Percentiles rank a stretch among this genome's conserved stretches.
Conservation (phyloP, 306 rosid species). For the Medicago truncatula region DNA sequence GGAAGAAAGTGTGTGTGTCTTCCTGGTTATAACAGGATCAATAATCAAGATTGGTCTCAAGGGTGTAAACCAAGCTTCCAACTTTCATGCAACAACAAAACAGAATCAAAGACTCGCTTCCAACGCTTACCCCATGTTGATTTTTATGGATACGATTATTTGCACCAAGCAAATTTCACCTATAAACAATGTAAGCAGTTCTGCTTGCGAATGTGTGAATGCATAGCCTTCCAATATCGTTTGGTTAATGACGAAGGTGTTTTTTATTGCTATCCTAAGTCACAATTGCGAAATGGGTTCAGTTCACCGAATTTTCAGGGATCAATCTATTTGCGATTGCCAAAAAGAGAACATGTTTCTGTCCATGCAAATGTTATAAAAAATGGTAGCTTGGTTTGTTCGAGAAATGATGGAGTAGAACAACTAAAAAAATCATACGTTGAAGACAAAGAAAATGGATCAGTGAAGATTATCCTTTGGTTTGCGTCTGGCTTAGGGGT, state of each 20-base stretch:
- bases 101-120: constrained; percentile 2
- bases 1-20: constrained; percentile 38
- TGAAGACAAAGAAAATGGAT: constrained; percentile 19
- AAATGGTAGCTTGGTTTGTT: neutral
- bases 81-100: constrained; percentile 24
- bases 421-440: neutral
- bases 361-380: neutral
- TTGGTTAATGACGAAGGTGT: neutral
- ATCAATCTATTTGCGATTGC: neutral
- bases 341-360: neutral
- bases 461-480: constrained; percentile 2
- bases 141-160: constrained; percentile 23
- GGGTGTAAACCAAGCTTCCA: constrained; percentile 38
- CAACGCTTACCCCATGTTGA: neutral
- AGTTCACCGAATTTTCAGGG: neutral
- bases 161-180: neutral
- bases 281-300: constrained; percentile 18
- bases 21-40: neutral
- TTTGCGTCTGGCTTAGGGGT: too few relatives aligned
- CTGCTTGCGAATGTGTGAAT: constrained; percentile 14
- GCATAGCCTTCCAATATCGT: constrained; percentile 12
- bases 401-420: neutral
- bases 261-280: constrained; percentile 13
- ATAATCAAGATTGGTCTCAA: constrained; percentile 32
- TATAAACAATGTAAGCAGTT: constrained; percentile 5